Conservation (phyloP, 306 rosid species). For the Rubus parviflorus region DNA sequence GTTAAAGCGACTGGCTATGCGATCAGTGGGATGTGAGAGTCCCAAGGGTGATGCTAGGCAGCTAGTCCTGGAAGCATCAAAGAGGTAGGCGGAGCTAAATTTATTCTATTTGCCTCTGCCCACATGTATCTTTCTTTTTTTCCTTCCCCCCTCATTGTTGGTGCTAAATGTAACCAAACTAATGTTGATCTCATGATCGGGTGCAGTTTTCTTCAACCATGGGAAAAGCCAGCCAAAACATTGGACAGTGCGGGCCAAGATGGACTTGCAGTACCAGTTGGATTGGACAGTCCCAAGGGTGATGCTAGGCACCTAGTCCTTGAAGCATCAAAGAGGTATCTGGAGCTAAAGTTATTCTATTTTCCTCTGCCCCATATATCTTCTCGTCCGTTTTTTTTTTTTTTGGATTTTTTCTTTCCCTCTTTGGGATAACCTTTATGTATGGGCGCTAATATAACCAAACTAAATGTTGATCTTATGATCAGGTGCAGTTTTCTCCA, state of each 20-base stretch:
- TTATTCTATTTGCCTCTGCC: too few species aligned
- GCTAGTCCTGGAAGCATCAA: neutral
- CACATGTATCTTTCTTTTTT: too few species aligned
- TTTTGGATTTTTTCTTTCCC: neutral
- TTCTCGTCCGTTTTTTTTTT: neutral
- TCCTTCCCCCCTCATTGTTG: too few species aligned
- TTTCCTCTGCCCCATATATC: neutral
- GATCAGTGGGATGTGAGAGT: constrained; percentile 6
- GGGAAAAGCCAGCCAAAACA: neutral
- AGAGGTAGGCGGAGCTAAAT: neutral
- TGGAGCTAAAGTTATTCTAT: neutral
- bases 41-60: neutral
- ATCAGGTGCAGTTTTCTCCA: neutral
- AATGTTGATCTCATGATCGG: too few species aligned
- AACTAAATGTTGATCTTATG: neutral
- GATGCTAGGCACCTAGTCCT: neutral
- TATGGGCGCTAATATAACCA: neutral
- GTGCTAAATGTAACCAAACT: too few species aligned
- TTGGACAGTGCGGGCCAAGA: neutral
- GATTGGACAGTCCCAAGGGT: constrained; percentile 8
- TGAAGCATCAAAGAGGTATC: constrained; percentile 11
- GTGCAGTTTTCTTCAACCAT: neutral
- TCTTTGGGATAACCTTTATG: neutral
- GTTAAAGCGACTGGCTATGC: constrained; percentile 16
- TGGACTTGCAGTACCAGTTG: constrained; percentile 2